phyloP scores from a whole-genome alignment of 768 basidiomycete genomes.

The Trametes maxima region DNA sequence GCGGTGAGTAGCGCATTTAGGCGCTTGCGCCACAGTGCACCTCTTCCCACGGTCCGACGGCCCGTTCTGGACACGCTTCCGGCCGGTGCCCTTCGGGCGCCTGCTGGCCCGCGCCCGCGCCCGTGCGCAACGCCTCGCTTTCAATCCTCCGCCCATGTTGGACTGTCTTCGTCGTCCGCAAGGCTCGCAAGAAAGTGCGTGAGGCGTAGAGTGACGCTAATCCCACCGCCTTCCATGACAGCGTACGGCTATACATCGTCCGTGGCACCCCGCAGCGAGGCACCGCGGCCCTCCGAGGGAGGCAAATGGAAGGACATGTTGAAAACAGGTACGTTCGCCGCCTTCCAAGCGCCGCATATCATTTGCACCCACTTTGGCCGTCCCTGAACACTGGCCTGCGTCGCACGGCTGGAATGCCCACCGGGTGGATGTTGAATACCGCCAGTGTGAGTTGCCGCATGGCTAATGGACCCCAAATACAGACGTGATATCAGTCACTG shows the following conservation, averaged over 20 bases:
- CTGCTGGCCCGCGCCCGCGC: neutral
- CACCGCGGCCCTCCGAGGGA: neutral
- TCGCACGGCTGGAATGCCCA: too few relatives aligned
- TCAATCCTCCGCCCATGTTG: slow-evolving; percentile 6
- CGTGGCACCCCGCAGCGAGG: neutral
- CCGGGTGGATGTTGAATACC: too few relatives aligned
- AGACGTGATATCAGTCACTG: too few relatives aligned
- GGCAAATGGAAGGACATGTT: neutral
- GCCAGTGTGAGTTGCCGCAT: too few relatives aligned
- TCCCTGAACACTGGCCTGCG: neutral
- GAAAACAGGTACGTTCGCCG: neutral
- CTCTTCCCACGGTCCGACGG: neutral
- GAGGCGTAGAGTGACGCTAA: neutral
- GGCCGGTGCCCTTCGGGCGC: too few relatives aligned
- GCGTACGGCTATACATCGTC: neutral
- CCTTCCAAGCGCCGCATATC: neutral
- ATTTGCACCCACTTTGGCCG: neutral
- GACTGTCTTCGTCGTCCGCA: neutral
- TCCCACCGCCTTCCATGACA: neutral
- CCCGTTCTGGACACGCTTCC: too few relatives aligned
- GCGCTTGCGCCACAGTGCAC: neutral
- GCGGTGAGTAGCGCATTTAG: neutral
- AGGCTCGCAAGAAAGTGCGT: neutral
- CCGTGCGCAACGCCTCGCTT: neutral
- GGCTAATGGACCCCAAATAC: too few relatives aligned